Percentiles rank a stretch among this genome's conserved stretches.
These are phyloP conservation scores for Mucor velutinosus DNA, from an alignment of 371 early-diverging fungal species.

Conservation along the genomic window DNA sequence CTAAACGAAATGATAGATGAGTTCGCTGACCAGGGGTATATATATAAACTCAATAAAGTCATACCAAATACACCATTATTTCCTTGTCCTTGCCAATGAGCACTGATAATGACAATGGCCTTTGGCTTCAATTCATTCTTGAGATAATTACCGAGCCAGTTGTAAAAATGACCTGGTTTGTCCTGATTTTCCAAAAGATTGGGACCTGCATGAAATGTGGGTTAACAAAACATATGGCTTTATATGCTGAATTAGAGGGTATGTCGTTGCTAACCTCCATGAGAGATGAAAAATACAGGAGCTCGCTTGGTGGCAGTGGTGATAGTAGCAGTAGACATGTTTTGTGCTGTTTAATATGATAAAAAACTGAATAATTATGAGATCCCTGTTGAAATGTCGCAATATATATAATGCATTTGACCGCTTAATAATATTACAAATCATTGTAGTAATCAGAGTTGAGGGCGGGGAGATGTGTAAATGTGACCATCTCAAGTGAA, in stretches of 20 bases:
- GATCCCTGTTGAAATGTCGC: neutral
- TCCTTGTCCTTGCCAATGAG: slow-evolving; percentile 59
- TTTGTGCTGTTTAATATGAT: neutral
- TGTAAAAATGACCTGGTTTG: slow-evolving; percentile 50
- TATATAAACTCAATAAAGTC: too few species aligned
- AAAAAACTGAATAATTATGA: neutral
- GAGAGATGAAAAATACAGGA: slow-evolving; percentile 47
- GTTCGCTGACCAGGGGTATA: neutral
- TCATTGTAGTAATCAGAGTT: neutral
- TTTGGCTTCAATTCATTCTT: slow-evolving; percentile 47
- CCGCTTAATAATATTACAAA: slow-evolving; percentile 3
- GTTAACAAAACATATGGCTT: neutral
- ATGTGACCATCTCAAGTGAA: neutral
- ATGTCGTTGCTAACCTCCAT: slow-evolving; percentile 38
- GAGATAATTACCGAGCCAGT: slow-evolving; percentile 53
- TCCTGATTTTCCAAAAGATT: slow-evolving; percentile 50
- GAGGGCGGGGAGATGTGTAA: slow-evolving; percentile 3
- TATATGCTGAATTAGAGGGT: neutral
- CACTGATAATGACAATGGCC: slow-evolving; percentile 58
- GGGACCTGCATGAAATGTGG: slow-evolving; percentile 41
- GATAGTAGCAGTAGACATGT: neutral
- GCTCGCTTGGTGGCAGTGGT: slow-evolving; percentile 10
- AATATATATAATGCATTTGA: neutral
- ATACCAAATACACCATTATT: slow-evolving; percentile 39
- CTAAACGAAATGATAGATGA: slow-evolving; percentile 13